Evolutionary conservation across 345 rosid genomes (phyloP).

Genomic region (Corymbia maculata): DNA sequence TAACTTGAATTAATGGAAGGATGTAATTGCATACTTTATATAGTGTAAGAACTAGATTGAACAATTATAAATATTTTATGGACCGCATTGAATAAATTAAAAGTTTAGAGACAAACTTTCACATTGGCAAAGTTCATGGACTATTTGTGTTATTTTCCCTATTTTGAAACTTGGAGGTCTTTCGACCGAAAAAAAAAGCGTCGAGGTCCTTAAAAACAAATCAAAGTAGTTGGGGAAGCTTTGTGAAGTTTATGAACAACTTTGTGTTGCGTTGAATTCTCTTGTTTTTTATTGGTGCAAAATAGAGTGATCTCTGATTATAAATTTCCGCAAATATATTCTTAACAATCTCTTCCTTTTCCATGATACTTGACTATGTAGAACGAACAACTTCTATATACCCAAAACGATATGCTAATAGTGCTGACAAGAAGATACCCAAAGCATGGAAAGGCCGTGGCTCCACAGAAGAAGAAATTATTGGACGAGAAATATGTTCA

Average conservation of each 20-base stretch:
- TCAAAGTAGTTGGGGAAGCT: background rate
- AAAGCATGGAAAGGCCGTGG: background rate
- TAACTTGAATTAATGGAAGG: background rate
- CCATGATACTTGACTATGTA: no score
- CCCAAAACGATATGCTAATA: no score
- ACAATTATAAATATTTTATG: background rate
- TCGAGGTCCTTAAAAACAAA: no score
- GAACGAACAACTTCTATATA: no score
- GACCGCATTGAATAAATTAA: background rate
- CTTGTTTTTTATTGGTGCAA: background rate
- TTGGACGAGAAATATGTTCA: background rate
- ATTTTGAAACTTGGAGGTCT: no score
- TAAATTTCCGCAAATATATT: background rate
- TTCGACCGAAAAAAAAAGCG: background rate
- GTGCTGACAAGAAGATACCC: no score
- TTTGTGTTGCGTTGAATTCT: background rate
- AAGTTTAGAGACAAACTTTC: no score
- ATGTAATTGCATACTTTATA: accelerated
- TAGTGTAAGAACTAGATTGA: accelerated
- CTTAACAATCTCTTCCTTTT: background rate
- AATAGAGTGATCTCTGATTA: background rate
- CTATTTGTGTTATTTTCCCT: no score
- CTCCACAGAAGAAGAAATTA: no score
- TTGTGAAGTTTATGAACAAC: background rate
- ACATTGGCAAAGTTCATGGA: no score